Evolutionary conservation across 306 rosid species (phyloP).

Genomic region (Dryas drummondii): DNA sequence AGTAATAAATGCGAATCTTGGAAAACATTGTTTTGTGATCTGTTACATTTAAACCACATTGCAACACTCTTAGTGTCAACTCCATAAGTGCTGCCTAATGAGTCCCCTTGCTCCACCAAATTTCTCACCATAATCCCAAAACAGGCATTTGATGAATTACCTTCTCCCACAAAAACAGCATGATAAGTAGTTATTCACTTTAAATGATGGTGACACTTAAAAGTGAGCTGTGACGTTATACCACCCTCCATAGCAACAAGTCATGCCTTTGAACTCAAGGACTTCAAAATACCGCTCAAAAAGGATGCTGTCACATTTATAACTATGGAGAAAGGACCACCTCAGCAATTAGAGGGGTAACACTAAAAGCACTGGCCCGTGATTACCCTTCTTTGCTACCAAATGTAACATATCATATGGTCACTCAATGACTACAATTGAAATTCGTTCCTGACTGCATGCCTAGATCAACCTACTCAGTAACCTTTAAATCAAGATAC

Average conservation of each 20-base stretch:
- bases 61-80: not conserved
- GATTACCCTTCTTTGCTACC: not conserved
- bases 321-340: not conserved
- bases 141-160: constrained; percentile 5
- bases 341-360: not conserved
- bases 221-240: not conserved
- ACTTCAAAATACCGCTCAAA: not conserved
- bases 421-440: not conserved
- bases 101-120: not conserved
- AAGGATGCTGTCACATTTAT: not conserved
- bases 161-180: not conserved
- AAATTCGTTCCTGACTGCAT: not conserved
- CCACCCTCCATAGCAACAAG: not conserved
- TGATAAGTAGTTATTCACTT: not conserved
- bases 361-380: not conserved
- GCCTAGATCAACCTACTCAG: not conserved
- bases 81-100: not conserved
- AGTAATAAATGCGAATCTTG: not conserved
- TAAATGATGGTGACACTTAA: not conserved
- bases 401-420: not conserved
- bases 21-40: not conserved
- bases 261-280: not conserved
- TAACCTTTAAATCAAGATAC: not conserved
- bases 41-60: not conserved
- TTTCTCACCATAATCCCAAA: not conserved